Conservation (phyloP, 139 green algal genomes). For the Astrephomene gubernaculifera region DNA sequence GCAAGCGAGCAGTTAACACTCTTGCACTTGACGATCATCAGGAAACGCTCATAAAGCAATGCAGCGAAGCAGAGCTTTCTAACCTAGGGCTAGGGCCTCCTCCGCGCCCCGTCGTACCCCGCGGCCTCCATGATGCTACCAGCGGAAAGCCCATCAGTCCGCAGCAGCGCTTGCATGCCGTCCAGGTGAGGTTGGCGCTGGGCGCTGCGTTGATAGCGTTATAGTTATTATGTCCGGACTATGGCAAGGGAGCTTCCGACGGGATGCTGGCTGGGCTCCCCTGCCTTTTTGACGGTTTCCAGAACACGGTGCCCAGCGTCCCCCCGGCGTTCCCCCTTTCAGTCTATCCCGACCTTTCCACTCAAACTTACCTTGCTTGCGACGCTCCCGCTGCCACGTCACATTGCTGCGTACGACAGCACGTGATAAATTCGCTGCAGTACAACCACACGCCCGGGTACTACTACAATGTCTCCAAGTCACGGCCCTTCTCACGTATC, state of each 20-base stretch:
- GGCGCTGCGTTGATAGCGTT: neutral
- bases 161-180: conserved; percentile 42
- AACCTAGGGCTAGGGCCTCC: conserved; percentile 58
- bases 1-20: neutral
- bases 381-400: neutral
- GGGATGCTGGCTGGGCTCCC: neutral
- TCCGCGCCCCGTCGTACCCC: conserved; percentile 43
- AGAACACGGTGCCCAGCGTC: neutral
- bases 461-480: conserved; percentile 71
- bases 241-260: neutral
- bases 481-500: conserved; percentile 46
- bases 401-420: too few species aligned
- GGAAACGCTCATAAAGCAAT: conserved; percentile 51
- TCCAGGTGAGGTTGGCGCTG: conserved; percentile 43
- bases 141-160: neutral
- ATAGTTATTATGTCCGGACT: neutral
- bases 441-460: conserved; percentile 73
- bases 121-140: neutral
- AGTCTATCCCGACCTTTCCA: neutral
- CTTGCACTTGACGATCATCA: conserved; percentile 1
- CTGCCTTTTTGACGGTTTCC: neutral
- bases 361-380: neutral
- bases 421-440: conserved; percentile 61
- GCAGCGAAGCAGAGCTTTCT: conserved; percentile 51
- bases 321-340: neutral